Base-by-base conservation (phyloP, 2,329 filamentous ascomycete species). In the Penicillium brevicompactum region DNA sequence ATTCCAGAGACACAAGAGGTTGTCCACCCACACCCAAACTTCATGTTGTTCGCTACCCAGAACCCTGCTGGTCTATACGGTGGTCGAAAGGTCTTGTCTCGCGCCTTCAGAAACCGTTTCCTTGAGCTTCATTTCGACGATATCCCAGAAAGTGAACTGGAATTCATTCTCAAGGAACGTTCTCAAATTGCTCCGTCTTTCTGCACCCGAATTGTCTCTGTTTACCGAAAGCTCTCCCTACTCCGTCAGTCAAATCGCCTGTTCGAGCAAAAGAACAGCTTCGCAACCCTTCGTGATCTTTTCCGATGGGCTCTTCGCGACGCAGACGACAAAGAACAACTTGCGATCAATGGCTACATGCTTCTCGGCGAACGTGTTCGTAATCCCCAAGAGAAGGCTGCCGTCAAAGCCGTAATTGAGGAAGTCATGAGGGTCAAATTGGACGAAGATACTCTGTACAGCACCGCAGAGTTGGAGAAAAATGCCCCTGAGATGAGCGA, bases 41-140 rank as follows among this genome's bases (percentile, higher is more conserved):
- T 99, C 72, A 96, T 97, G 85, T 84, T 99, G 0, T 99, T 99
- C 68, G 94, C 94, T 1, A 99, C 94, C 0, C 94, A 99, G 70
- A 99, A 99, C 64, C 94, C 94, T 0, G 89, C 95, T 21, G 94
- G 94, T 34, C 78, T 99, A 1, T 99, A 99, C 66, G 95, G 95
- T 55, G 94, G 94, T 14, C 85, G 94, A 65, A 99, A 99, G 70
- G 87, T 91, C 0, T 80, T 99, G 7, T 97, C 94, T 1, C 85
- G 95, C 41, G 94, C 94, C 1, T 99, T 99, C 75, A 87, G 95
- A 51, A 99, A 99, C 72, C 86, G 94, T 67, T 99, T 99, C 67
- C 82, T 99, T 3, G 94, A 99, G 74, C 80, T 99, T 4, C 94
- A 99, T 73, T 97, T 96, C 67, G 94, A 97, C 65, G 95, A 99